phyloP scores from a whole-genome alignment of 1,139 yeast genomes.

The Torulaspora globosa region DNA sequence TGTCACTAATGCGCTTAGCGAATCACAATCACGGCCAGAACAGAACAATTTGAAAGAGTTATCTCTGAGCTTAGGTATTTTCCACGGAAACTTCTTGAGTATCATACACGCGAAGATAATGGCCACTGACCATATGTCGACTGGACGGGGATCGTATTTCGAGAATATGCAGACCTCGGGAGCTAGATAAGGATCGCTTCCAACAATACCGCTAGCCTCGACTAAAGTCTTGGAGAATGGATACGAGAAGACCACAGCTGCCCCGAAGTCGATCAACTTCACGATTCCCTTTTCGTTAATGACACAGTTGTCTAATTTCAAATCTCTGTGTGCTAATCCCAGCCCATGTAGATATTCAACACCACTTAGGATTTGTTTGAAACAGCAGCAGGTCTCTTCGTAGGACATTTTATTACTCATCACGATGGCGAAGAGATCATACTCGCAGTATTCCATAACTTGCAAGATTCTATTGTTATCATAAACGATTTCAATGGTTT shows the following conservation, averaged over 20 bases:
- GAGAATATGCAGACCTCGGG: constrained; percentile 85
- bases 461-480: constrained; percentile 85
- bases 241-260: constrained; percentile 88
- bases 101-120: constrained; percentile 94
- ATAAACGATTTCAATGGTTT: constrained; percentile 85
- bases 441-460: constrained; percentile 94
- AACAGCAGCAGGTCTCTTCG: constrained; percentile 84
- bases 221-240: constrained; percentile 80
- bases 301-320: constrained; percentile 91
- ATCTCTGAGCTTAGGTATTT: constrained; percentile 84
- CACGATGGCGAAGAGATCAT: constrained; percentile 88
- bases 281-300: constrained; percentile 80
- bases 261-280: constrained; percentile 88
- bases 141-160: constrained; percentile 87
- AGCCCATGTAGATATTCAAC: constrained; percentile 78
- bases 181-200: constrained; percentile 90
- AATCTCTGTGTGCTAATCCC: constrained; percentile 89
- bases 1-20: constrained; percentile 41
- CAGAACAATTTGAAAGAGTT: constrained; percentile 64
- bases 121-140: constrained; percentile 93
- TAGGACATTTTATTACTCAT: constrained; percentile 91
- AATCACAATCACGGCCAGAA: constrained; percentile 44
- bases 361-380: constrained; percentile 80
- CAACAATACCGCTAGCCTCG: constrained; percentile 86
- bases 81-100: constrained; percentile 93